Evolutionary conservation across 1,284 basidiomycete species (phyloP).

Genomic region (Chalciporus sp.): DNA sequence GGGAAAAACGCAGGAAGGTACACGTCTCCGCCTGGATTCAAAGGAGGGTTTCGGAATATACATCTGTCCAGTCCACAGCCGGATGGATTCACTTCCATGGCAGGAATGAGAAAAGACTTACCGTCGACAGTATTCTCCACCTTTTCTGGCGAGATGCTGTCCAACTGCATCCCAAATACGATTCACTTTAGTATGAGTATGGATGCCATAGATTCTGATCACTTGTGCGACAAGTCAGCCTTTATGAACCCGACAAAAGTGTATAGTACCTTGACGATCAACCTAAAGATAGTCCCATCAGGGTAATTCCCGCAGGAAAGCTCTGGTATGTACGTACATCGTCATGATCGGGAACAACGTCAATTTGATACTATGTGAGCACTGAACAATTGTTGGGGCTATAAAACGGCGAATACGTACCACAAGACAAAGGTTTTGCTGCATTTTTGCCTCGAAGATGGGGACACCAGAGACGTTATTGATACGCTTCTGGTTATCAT

Average conservation of each 20-base stretch:
- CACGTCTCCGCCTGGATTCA: conserved; percentile 43
- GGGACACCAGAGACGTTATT: conserved; percentile 52
- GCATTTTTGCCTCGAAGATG: conserved; percentile 72
- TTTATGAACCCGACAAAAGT: background rate
- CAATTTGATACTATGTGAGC: conserved; percentile 59
- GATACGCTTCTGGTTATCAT: conserved; percentile 68
- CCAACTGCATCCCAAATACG: conserved; percentile 61
- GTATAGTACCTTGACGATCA: conserved; percentile 53
- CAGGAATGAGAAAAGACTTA: conserved; percentile 18
- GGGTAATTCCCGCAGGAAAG: background rate
- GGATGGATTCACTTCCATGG: background rate
- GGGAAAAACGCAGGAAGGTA: conserved; percentile 47
- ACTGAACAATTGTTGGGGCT: background rate
- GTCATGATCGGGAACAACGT: conserved; percentile 56
- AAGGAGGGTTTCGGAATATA: conserved; percentile 43
- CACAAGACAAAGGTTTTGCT: conserved; percentile 58
- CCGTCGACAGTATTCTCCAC: conserved; percentile 55
- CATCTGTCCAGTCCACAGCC: conserved; percentile 38
- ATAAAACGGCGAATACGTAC: conserved; percentile 39
- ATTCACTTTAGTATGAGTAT: conserved; percentile 61
- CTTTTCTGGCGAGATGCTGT: conserved; percentile 51
- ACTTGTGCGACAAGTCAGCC: conserved; percentile 36
- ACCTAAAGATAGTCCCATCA: conserved; percentile 35
- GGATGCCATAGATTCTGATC: conserved; percentile 64
- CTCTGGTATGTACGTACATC: conserved; percentile 39